phyloP scores from a whole-genome alignment of 2,329 filamentous ascomycete species.

The Phaeosphaeriaceae sp. region DNA sequence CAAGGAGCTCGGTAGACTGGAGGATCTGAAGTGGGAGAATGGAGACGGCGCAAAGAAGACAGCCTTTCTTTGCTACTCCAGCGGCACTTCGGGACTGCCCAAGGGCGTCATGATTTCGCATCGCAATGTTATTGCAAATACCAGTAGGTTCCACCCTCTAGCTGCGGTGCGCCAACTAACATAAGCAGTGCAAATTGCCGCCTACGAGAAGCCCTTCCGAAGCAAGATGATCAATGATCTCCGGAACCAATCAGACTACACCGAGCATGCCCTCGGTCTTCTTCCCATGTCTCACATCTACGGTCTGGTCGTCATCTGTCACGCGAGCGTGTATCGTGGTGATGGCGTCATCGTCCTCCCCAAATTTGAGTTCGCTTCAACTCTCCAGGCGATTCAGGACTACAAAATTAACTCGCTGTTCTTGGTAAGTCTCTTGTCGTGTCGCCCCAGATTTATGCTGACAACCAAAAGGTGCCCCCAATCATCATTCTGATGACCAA shows the following conservation, averaged over 20 bases:
- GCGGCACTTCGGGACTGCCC: constrained; percentile 79
- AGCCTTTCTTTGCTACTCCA: constrained; percentile 81
- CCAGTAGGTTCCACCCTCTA: constrained; percentile 36
- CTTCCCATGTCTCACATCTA: constrained; percentile 86
- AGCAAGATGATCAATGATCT: constrained; percentile 46
- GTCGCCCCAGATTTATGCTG: constrained; percentile 2
- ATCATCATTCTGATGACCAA: constrained; percentile 81
- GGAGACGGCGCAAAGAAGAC: constrained; percentile 72
- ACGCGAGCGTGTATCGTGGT: constrained; percentile 71
- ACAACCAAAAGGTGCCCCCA: constrained; percentile 70
- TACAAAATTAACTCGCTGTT: constrained; percentile 73
- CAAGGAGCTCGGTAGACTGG: constrained; percentile 59
- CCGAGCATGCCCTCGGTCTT: constrained; percentile 69
- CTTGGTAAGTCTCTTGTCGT: constrained; percentile 59
- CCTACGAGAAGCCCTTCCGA: constrained; percentile 57
- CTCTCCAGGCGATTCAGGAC: constrained; percentile 69
- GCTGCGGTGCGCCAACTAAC: neutral
- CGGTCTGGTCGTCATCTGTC: constrained; percentile 73
- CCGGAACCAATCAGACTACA: constrained; percentile 52
- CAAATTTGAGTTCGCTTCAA: constrained; percentile 75
- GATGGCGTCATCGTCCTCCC: constrained; percentile 76
- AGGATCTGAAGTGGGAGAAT: constrained; percentile 65
- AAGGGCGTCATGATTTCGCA: constrained; percentile 89
- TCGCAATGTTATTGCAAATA: constrained; percentile 78
- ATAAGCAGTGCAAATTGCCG: constrained; percentile 61